phyloP scores from a whole-genome alignment of 2,329 filamentous ascomycete genomes.

The Cladosporium phlei region DNA sequence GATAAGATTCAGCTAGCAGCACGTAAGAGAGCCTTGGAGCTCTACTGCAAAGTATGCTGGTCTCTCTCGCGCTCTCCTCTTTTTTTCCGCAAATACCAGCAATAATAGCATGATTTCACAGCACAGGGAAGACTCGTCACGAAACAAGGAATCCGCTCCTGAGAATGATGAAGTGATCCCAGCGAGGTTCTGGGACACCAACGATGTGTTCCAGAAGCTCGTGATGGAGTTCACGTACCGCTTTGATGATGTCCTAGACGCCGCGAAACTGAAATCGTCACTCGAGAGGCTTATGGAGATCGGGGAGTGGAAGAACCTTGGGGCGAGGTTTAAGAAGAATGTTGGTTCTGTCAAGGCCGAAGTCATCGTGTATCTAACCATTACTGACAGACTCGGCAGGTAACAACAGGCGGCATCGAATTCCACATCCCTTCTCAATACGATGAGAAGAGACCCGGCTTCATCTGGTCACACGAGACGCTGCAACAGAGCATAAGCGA shows the following conservation, averaged over 20 bases:
- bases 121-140: too few relatives aligned
- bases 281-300: constrained; percentile 16
- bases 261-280: constrained; percentile 13
- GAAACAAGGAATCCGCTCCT: too few relatives aligned
- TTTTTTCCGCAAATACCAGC: too few relatives aligned
- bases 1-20: too few relatives aligned
- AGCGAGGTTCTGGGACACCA: constrained; percentile 2
- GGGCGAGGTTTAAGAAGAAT: constrained; percentile 14
- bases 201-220: not conserved
- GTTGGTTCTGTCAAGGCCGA: constrained; percentile 2
- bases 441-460: constrained; percentile 15
- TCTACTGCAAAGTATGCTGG: too few relatives aligned
- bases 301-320: constrained; percentile 13
- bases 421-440: constrained; percentile 17
- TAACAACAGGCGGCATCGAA: constrained; percentile 14
- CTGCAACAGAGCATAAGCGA: constrained; percentile 13
- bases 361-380: not conserved
- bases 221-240: constrained; percentile 17
- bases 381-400: not conserved
- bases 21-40: too few relatives aligned
- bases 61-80: too few relatives aligned
- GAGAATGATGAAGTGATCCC: constrained; percentile 4
- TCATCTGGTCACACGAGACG: constrained; percentile 12
- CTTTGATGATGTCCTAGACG: constrained; percentile 19
- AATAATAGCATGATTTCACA: too few relatives aligned